Percentiles rank a stretch among this genome's conserved stretches.
phyloP scores from a whole-genome alignment of 225 moss, liverwort and hornwort genomes.

The Marchantia polymorpha region DNA sequence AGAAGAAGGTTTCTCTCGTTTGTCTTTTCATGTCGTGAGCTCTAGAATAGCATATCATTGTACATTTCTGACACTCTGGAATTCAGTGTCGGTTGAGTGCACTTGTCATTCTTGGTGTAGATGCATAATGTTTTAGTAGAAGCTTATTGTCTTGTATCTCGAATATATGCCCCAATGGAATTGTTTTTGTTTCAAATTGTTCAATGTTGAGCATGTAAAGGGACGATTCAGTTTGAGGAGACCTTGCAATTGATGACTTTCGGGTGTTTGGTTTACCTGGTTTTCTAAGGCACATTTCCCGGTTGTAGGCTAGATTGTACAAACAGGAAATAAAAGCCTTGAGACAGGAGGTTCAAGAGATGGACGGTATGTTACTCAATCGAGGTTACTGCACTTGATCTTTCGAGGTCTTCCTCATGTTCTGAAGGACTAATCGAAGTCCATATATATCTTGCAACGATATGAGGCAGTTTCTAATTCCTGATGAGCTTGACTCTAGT shows the following conservation, averaged over 20 bases:
- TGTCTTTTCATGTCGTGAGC: neutral
- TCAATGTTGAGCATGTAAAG: neutral
- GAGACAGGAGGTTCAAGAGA: slow-evolving; percentile 25
- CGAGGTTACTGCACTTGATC: too few relatives aligned
- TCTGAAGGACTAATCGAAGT: neutral
- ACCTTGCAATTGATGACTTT: too few relatives aligned
- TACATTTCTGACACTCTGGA: too few relatives aligned
- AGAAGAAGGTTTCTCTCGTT: slow-evolving; percentile 29
- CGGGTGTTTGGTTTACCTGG: neutral
- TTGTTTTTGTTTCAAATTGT: neutral
- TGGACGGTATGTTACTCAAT: slow-evolving; percentile 19
- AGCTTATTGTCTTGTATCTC: neutral
- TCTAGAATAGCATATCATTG: neutral
- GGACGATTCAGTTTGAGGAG: neutral
- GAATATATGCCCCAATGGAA: neutral
- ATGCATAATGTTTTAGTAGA: neutral
- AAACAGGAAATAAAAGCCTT: slow-evolving; percentile 33
- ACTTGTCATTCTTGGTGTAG: neutral
- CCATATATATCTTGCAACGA: neutral
- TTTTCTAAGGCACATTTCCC: neutral
- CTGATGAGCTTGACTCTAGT: neutral
- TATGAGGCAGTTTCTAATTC: neutral
- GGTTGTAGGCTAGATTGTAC: slow-evolving; percentile 38
- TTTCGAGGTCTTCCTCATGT: neutral
- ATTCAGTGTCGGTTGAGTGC: neutral